phyloP scores from a whole-genome alignment of 805 yeast species.

The Starmera quercuum region DNA sequence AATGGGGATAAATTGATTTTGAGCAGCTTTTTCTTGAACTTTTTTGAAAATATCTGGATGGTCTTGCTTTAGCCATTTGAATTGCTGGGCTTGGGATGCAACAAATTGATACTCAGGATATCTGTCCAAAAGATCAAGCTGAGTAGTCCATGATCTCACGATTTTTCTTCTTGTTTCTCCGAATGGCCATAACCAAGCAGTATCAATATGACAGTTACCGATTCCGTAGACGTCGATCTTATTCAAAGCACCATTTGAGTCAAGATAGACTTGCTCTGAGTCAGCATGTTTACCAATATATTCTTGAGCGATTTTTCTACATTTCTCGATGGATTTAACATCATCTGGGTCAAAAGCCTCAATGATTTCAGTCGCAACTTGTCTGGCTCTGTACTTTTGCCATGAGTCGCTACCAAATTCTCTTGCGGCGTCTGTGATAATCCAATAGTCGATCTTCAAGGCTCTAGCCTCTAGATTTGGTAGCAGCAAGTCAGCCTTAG shows the following conservation, averaged over 20 bases:
- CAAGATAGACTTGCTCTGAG: conserved; percentile 54
- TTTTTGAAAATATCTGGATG: conserved; percentile 73
- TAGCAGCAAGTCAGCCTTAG: conserved; percentile 67
- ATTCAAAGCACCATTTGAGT: conserved; percentile 22
- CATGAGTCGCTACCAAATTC: conserved; percentile 69
- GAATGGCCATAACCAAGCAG: conserved; percentile 99
- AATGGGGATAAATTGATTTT: conserved; percentile 76
- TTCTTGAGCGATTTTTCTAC: conserved; percentile 58
- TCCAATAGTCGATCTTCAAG: conserved; percentile 75
- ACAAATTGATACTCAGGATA: conserved; percentile 93
- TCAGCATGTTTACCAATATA: conserved; percentile 64
- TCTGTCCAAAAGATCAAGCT: conserved; percentile 70
- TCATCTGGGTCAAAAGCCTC: conserved; percentile 72
- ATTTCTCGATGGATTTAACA: conserved; percentile 43
- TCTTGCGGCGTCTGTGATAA: conserved; percentile 84
- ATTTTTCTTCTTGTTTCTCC: conserved; percentile 92
- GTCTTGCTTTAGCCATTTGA: conserved; percentile 81
- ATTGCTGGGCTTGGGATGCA: conserved; percentile 95
- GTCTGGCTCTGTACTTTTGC: conserved; percentile 80
- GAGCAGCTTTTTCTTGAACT: conserved; percentile 51
- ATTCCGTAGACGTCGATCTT: conserved; percentile 66
- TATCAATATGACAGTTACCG: conserved; percentile 95
- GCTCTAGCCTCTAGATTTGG: conserved; percentile 79
- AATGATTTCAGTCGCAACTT: conserved; percentile 76
- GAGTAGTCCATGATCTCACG: conserved; percentile 94